A percentile compares a stretch with the other conserved stretches of the same genome.
These are phyloP conservation scores for Suillus tomentosus DNA, from an alignment of 768 basidiomycete genomes.

Conservation along the genomic window DNA sequence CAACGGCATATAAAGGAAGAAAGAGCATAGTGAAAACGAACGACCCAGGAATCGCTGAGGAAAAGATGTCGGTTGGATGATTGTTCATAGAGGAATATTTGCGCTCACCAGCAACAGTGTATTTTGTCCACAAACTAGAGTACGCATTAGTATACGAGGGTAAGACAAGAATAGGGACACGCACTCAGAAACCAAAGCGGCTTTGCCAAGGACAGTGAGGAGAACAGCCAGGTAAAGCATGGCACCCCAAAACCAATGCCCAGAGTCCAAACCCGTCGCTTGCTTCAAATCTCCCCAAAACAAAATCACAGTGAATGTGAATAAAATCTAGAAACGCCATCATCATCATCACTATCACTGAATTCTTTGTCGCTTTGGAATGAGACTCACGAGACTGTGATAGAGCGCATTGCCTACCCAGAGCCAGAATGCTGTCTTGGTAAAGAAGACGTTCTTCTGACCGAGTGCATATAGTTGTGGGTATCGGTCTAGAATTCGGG, in stretches of 20 bases:
- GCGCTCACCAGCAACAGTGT: conserved; percentile 83
- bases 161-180: conserved; percentile 33
- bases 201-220: conserved; percentile 95
- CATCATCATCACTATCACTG: background rate
- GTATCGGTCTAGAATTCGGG: conserved; percentile 93
- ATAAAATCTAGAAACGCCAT: conserved; percentile 62
- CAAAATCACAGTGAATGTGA: conserved; percentile 82
- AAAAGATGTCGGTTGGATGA: conserved; percentile 14
- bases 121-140: conserved; percentile 96
- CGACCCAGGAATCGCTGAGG: conserved; percentile 90
- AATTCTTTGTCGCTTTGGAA: background rate
- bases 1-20: conserved; percentile 84
- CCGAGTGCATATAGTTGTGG: conserved; percentile 95
- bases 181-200: conserved; percentile 95
- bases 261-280: conserved; percentile 77
- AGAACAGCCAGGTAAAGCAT: conserved; percentile 93
- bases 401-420: conserved; percentile 90
- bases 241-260: conserved; percentile 99
- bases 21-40: conserved; percentile 96
- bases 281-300: conserved; percentile 94
- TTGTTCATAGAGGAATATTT: background rate
- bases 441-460: conserved; percentile 93
- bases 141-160: conserved; percentile 7
- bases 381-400: conserved; percentile 73
- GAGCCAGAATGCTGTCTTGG: conserved; percentile 87